Base-by-base conservation (phyloP, 139 green algal species). In the Coelastrella sp. region DNA sequence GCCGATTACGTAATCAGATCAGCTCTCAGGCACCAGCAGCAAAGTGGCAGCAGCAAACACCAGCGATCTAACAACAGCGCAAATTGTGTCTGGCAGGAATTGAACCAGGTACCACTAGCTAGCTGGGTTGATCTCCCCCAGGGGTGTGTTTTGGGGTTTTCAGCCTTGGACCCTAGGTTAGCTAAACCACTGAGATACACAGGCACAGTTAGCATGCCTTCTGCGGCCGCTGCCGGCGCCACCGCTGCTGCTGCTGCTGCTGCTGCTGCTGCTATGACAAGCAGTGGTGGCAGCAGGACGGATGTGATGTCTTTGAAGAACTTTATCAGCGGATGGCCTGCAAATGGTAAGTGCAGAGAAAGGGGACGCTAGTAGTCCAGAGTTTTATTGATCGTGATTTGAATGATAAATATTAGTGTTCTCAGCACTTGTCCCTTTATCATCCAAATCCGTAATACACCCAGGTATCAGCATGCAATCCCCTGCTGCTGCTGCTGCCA, bases 101-200 rank as follows among this genome's bases (percentile, higher is more conserved):
- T 87, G 6, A 60, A 47, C n/a, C 7, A 5, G 73, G 64, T 54
- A 20, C 81, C 81, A 10, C 14, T 65, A 13, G 2, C n/a, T 60
- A 11, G 57, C 66, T 59, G 84, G 68, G 56, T 11, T 80, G 4
- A 23, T 89, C 7, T 92, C 65, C 71, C 59, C 32, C 20, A 87
- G 57, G 92, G 90, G 3, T 90, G 74, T 64, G 89, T 91, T 19
- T 8, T 94, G 68, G 89, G 89, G 5, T 20, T 94, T 68, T 65
- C 7, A 54, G 90, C 81, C 14, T 19, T 61, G 2, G 89, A 94
- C 73, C 92, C 92, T 19, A 91, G 89, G n/a, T 66, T 92, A 17
- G 82, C 80, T 3, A 56, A 73, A 66, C 90, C 90, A 3, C 77
- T 86, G 20, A n/a, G 4, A n/a, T 54, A 73, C 54, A 79, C 61